phyloP scores from a whole-genome alignment of 768 basidiomycete genomes.

The Holtermannia corniformis region DNA sequence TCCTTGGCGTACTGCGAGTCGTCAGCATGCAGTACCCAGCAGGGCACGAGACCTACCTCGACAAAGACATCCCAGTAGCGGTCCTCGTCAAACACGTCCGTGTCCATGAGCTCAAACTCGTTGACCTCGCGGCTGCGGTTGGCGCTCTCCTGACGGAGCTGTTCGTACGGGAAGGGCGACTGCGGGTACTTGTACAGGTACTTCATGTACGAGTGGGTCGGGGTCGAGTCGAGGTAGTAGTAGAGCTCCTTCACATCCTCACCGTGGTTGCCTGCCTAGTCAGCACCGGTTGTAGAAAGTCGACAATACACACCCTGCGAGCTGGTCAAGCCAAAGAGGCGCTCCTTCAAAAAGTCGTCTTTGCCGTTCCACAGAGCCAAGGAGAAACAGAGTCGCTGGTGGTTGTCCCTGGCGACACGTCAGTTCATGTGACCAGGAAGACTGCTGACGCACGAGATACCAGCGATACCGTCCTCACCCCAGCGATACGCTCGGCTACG shows the following conservation, averaged over 20 bases:
- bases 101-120: constrained; percentile 91
- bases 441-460: constrained; percentile 55
- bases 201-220: constrained; percentile 99
- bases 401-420: constrained; percentile 56
- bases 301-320: constrained; percentile 51
- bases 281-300: not conserved
- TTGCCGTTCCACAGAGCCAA: constrained; percentile 89
- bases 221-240: constrained; percentile 96
- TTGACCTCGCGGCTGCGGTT: constrained; percentile 71
- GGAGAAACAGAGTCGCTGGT: constrained; percentile 82
- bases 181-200: constrained; percentile 99
- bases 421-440: not conserved
- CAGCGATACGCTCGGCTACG: constrained; percentile 76
- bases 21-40: constrained; percentile 4
- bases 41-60: constrained; percentile 56
- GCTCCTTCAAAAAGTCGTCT: constrained; percentile 92
- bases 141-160: constrained; percentile 75
- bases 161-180: constrained; percentile 81
- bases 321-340: constrained; percentile 90
- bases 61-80: constrained; percentile 98
- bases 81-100: constrained; percentile 81
- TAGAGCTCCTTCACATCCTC: constrained; percentile 99
- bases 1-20: constrained; percentile 86
- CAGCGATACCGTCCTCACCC: constrained; percentile 98
- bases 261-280: constrained; percentile 73